phyloP scores from a whole-genome alignment of 176 grass and related monocot genomes.

The Dactylis glomerata region DNA sequence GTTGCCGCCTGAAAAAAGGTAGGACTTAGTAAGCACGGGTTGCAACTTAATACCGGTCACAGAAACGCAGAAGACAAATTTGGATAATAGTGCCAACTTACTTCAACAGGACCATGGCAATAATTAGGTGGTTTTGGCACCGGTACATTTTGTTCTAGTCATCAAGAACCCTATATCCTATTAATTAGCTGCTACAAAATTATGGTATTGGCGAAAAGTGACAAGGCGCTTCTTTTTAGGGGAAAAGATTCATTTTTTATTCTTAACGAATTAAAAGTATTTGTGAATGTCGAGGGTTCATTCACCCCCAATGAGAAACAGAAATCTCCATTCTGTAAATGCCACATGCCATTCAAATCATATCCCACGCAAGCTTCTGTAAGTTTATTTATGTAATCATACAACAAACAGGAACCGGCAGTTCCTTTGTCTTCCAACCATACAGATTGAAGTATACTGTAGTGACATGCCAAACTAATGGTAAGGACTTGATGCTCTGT shows the following conservation, averaged over 20 bases:
- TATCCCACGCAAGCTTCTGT: neutral
- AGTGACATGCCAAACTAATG: neutral
- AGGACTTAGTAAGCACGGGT: constrained; percentile 20
- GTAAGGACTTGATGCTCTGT: neutral
- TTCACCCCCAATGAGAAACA: constrained; percentile 1
- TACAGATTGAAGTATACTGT: neutral
- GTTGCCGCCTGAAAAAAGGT: constrained; percentile 76
- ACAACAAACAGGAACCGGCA: neutral
- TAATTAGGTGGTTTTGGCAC: constrained; percentile 2
- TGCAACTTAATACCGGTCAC: neutral
- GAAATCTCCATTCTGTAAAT: neutral
- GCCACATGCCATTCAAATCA: neutral
- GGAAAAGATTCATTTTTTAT: neutral
- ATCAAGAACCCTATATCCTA: constrained; percentile 1
- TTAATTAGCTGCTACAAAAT: neutral
- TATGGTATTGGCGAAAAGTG: neutral
- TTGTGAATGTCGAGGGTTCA: neutral
- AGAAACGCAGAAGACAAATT: neutral
- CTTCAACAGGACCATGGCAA: neutral
- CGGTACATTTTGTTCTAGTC: neutral
- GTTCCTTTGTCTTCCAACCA: neutral
- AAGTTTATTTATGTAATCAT: neutral
- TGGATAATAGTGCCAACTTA: neutral
- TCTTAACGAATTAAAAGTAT: neutral
- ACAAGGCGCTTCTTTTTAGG: neutral